Evolutionary conservation across 208 protist species (phyloP).

Genomic region (Crithidia bombi): DNA sequence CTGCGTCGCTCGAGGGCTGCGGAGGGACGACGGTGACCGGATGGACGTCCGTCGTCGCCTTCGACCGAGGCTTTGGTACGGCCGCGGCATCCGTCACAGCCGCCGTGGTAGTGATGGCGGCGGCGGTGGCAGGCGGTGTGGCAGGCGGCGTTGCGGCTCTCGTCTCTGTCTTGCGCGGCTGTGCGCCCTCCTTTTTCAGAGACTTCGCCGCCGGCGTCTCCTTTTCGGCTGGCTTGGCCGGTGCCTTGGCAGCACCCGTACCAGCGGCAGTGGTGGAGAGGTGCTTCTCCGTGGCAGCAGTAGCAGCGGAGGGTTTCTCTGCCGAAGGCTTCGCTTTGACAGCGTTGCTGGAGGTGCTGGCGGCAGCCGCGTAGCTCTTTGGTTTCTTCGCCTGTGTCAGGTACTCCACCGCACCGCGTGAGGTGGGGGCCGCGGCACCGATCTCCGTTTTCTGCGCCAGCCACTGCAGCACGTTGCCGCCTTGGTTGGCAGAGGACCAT

Average conservation of each 20-base stretch:
- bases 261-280: neutral
- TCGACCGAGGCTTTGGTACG: conserved; percentile 42
- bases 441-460: conserved; percentile 57
- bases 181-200: conserved; percentile 7
- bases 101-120: conserved; percentile 1
- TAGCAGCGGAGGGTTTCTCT: neutral
- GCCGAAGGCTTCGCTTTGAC: conserved; percentile 14
- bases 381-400: conserved; percentile 54
- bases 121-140: neutral
- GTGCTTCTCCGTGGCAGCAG: neutral
- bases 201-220: conserved; percentile 17
- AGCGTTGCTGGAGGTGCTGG: neutral
- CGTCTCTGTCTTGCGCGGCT: conserved; percentile 5
- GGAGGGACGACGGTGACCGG: neutral
- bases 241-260: neutral
- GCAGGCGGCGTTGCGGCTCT: neutral
- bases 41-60: neutral
- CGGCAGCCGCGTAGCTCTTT: conserved; percentile 19
- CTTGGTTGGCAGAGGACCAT: conserved; percentile 38
- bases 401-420: conserved; percentile 67
- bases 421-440: conserved; percentile 11
- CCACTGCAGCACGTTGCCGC: conserved; percentile 72
- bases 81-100: neutral
- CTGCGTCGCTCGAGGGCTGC: conserved; percentile 15
- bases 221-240: conserved; percentile 1